Conservation (phyloP, 1,284 basidiomycete genomes). For the Sutorius eximius region DNA sequence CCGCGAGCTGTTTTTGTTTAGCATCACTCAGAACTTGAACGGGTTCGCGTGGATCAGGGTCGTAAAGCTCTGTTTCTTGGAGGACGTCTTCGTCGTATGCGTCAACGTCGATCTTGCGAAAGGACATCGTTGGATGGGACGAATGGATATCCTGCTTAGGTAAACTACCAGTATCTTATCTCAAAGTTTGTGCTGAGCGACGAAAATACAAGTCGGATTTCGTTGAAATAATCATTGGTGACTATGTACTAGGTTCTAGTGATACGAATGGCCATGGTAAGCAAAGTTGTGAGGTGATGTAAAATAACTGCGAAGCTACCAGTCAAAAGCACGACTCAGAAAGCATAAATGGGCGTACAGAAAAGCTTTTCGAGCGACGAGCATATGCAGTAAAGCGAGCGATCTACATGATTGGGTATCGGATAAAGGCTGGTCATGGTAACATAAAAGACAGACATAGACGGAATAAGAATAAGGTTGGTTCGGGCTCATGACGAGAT, state of each 20-base stretch:
- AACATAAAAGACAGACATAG: neutral
- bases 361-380: neutral
- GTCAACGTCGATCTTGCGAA: slow-evolving; percentile 95
- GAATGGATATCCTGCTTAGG: slow-evolving; percentile 5
- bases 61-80: slow-evolving; percentile 82
- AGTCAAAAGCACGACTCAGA: neutral
- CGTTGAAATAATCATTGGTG: no score
- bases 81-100: slow-evolving; percentile 90
- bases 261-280: neutral
- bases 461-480: neutral
- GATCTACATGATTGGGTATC: neutral
- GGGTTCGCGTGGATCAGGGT: slow-evolving; percentile 81
- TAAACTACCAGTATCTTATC: slow-evolving; percentile 8
- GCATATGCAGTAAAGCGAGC: neutral
- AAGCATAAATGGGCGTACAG: neutral
- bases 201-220: no score
- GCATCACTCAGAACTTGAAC: slow-evolving; percentile 75
- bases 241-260: neutral
- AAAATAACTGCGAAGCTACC: neutral
- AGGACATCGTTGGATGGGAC: slow-evolving; percentile 57
- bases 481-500: neutral
- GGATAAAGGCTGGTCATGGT: neutral
- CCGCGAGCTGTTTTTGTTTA: slow-evolving; percentile 71
- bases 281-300: neutral
- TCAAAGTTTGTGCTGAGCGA: no score